Base-by-base conservation (phyloP, 2,329 filamentous ascomycete species). In the Trichophyton schoenleinii region DNA sequence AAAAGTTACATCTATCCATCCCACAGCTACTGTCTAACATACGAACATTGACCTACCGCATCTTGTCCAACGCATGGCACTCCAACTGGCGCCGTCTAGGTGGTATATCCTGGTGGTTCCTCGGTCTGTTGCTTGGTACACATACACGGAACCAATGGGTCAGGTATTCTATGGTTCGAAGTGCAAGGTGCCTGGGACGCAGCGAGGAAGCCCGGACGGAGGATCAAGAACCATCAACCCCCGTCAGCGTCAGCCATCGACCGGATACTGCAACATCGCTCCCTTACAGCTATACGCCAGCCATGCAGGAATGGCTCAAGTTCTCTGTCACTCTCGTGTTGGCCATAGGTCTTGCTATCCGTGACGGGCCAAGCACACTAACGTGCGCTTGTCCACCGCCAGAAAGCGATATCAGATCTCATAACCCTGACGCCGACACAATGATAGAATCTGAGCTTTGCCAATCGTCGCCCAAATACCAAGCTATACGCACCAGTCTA, bases 311-410 rank as follows among this genome's bases (percentile, higher is more conserved):
- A 55, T 80, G 78, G 78, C 68, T 78, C 41, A 77, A 75, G 63
- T 79, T 80, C 65, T 77, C 74, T 8, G 67, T 79, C 58, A 76
- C 77, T 13, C 69, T 80, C 49, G 74, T 77, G 46, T 70, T 79
- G 62, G 78, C 78, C 11, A 71, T 80, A 49, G 77, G 77, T n/a
- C 70, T 77, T 2, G 78, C 78, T 6, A 71, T 80, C 49, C 74
- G 72, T 58, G 70, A 78, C 59, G 78, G 78, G 1, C 78, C 78
- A 15, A 76, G 68, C 15, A 71, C 64, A 8, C 31, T 66, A 25
- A 66, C 65, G 61, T 63, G 61, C 57, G 58, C 44, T 20, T 66
- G 62, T 20, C 57, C 57, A 8, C 6, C 22, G 13, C 49, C 25
- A 28, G 49, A 53, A 34, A 25, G 11, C 3, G 11, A 53, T 31